Evolutionary conservation across 1,284 basidiomycete genomes (phyloP).

Genomic region (Rhodotorula sp.): DNA sequence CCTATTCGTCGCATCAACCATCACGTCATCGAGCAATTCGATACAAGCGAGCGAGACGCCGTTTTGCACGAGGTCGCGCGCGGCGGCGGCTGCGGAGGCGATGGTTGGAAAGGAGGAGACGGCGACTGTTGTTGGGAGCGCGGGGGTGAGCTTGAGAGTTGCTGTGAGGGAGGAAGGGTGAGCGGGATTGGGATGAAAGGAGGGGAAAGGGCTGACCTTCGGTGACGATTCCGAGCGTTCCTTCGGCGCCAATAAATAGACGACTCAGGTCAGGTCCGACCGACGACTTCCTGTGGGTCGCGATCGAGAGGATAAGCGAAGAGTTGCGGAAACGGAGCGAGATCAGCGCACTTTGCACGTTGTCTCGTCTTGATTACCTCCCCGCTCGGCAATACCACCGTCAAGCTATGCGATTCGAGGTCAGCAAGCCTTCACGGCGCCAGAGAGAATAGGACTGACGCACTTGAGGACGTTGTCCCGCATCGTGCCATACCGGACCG

Average conservation of each 20-base stretch:
- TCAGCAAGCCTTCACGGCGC: conserved; percentile 8
- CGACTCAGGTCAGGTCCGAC: conserved; percentile 90
- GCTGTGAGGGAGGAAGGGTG: conserved; percentile 52
- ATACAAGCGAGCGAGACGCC: conserved; percentile 57
- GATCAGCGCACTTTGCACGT: conserved; percentile 55
- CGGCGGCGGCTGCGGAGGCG: conserved; percentile 59
- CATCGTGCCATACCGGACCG: conserved; percentile 77
- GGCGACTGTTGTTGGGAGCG: conserved; percentile 63
- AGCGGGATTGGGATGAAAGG: too few species aligned
- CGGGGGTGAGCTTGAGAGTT: conserved; percentile 73
- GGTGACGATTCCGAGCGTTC: conserved; percentile 87
- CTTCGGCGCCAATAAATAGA: conserved; percentile 90
- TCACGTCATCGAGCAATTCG: conserved; percentile 65
- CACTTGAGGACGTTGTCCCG: conserved; percentile 34
- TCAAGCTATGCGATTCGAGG: conserved; percentile 55
- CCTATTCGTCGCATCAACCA: conserved; percentile 59
- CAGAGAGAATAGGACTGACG: not conserved
- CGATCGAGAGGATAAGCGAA: not conserved
- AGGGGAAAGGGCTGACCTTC: conserved; percentile 53
- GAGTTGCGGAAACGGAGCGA: too few species aligned
- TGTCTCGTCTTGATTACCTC: conserved; percentile 90
- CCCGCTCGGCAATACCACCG: conserved; percentile 82
- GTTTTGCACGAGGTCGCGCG: conserved; percentile 64
- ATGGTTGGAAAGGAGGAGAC: conserved; percentile 56
- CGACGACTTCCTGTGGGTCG: conserved; percentile 64